Percentiles rank a stretch among this genome's conserved stretches.
phyloP scores from a whole-genome alignment of 805 yeast genomes.

The Ogataea paradorogensis region DNA sequence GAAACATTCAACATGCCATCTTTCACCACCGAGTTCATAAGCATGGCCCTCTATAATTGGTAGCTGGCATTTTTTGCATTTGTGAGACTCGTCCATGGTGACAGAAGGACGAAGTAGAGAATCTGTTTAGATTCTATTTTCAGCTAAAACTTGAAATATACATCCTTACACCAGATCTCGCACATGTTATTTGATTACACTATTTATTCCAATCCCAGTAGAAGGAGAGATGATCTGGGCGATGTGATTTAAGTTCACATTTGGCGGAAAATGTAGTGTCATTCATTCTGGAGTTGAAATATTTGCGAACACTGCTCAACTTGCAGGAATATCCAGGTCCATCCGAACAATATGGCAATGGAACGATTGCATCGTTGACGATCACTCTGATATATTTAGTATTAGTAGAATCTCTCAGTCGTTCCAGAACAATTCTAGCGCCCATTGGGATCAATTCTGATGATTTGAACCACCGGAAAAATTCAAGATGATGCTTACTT shows the following conservation, averaged over 20 bases:
- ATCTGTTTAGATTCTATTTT: constrained; percentile 3
- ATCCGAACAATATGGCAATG: constrained; percentile 43
- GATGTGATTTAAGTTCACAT: constrained; percentile 17
- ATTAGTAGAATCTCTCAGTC: constrained; percentile 28
- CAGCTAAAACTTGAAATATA: neutral
- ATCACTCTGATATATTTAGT: constrained; percentile 43
- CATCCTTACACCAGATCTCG: constrained; percentile 1
- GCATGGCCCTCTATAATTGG: constrained; percentile 88
- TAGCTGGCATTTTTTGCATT: constrained; percentile 39
- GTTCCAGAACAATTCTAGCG: constrained; percentile 49
- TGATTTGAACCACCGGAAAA: constrained; percentile 41
- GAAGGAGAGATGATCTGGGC: constrained; percentile 23
- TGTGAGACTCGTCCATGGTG: constrained; percentile 20
- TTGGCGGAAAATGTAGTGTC: constrained; percentile 9
- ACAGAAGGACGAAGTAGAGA: constrained; percentile 1
- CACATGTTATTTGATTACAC: neutral
- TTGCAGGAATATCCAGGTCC: constrained; percentile 57
- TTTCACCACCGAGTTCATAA: constrained; percentile 87
- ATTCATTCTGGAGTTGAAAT: constrained; percentile 13
- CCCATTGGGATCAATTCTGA: constrained; percentile 58
- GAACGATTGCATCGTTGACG: constrained; percentile 54
- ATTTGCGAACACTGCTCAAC: constrained; percentile 11
- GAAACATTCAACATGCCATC: constrained; percentile 96
- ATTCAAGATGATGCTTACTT: constrained; percentile 37
- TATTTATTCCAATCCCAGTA: constrained; percentile 28